phyloP scores from a whole-genome alignment of 768 basidiomycete genomes.

The Cyclocybe aegerita region DNA sequence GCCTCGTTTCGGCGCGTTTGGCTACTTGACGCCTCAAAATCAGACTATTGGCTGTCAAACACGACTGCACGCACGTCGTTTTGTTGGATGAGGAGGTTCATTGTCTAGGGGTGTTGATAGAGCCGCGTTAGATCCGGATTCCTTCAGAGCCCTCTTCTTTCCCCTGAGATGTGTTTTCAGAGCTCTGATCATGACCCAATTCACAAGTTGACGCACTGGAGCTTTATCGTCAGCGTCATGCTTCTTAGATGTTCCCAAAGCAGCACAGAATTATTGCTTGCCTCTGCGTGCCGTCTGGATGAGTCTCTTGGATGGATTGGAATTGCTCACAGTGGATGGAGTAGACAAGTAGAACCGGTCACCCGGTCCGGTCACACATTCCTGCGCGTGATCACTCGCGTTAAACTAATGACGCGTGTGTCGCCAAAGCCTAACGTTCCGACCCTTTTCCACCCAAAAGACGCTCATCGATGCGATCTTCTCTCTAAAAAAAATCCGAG shows the following conservation, averaged over 20 bases:
- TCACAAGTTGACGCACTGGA: conserved; percentile 31
- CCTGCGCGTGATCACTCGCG: background rate
- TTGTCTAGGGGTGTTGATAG: conserved; percentile 34
- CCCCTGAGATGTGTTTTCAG: conserved; percentile 27
- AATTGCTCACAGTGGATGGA: conserved; percentile 25
- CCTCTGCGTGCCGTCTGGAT: conserved; percentile 4
- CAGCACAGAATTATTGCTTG: conserved; percentile 11
- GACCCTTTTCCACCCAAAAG: background rate
- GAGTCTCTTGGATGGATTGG: conserved; percentile 33
- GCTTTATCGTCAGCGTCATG: conserved; percentile 25
- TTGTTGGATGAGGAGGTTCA: conserved; percentile 34
- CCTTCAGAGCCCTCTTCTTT: conserved; percentile 42
- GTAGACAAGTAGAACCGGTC: too few relatives aligned
- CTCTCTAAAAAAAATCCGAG: background rate
- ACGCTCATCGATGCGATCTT: background rate
- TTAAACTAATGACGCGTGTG: background rate
- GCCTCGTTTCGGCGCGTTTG: conserved; percentile 72
- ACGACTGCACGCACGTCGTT: conserved; percentile 44
- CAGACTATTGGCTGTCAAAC: background rate
- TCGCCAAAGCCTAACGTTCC: background rate
- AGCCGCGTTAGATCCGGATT: conserved; percentile 23
- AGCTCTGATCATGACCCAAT: background rate
- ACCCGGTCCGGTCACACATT: too few relatives aligned
- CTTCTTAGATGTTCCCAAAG: background rate
- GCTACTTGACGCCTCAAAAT: conserved; percentile 33